Conservation (phyloP, 805 yeast species). For the Lipomyces kockii region DNA sequence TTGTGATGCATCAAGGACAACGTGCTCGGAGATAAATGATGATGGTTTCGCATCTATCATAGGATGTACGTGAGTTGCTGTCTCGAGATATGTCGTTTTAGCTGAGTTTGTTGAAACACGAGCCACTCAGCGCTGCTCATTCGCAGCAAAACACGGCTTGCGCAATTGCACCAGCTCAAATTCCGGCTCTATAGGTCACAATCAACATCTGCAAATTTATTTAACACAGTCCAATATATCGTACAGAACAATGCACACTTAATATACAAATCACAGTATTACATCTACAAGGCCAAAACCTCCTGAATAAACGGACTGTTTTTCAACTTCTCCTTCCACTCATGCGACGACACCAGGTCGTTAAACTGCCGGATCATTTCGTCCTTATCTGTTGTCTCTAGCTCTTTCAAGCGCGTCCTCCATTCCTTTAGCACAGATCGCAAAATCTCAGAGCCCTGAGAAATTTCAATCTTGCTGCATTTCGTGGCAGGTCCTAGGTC, state of each 20-base stretch:
- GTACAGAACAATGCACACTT: not conserved
- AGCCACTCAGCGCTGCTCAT: too few species aligned
- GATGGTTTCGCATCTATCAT: constrained; percentile 21
- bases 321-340: constrained; percentile 23
- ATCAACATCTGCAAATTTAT: not conserved
- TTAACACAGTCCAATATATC: not conserved
- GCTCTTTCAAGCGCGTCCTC: constrained; percentile 35
- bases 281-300: constrained; percentile 21
- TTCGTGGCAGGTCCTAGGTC: constrained; percentile 53
- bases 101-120: not conserved
- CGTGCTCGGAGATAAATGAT: constrained; percentile 27
- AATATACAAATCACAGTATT: not conserved
- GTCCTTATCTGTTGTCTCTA: constrained; percentile 10
- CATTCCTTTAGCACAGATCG: constrained; percentile 52
- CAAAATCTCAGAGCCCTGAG: constrained; percentile 57
- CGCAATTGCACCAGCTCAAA: too few species aligned
- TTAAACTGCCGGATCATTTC: constrained; percentile 26
- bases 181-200: not conserved
- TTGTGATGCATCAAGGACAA: constrained; percentile 10
- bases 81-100: not conserved
- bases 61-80: not conserved
- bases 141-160: too few species aligned
- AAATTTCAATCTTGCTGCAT: constrained; percentile 58
- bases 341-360: constrained; percentile 21
- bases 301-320: constrained; percentile 25